phyloP scores from a whole-genome alignment of 805 yeast species.

The Nakazawaea wickerhamii region DNA sequence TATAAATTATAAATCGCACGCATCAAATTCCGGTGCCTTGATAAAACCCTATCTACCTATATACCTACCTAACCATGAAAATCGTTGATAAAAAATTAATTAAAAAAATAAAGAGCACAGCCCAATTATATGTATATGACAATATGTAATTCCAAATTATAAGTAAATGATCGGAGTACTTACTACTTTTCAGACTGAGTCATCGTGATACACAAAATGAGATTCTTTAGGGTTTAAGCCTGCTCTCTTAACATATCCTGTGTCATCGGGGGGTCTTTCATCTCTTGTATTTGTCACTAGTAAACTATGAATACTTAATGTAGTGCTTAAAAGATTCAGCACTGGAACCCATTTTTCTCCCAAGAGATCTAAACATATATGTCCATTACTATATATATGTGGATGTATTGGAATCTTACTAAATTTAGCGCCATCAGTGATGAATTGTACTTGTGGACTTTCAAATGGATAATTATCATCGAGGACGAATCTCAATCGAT shows the following conservation, averaged over 20 bases:
- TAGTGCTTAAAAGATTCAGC: slow-evolving; percentile 41
- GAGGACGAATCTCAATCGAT: slow-evolving; percentile 38
- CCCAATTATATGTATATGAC: neutral
- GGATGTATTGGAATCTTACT: slow-evolving; percentile 60
- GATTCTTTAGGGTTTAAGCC: slow-evolving; percentile 52
- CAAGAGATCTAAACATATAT: slow-evolving; percentile 64
- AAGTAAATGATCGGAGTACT: too few relatives aligned
- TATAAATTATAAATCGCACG: too few relatives aligned
- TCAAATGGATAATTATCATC: slow-evolving; percentile 49
- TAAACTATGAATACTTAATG: slow-evolving; percentile 62
- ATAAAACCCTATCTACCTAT: neutral
- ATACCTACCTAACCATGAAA: neutral
- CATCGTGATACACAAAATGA: slow-evolving; percentile 57
- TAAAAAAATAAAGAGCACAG: neutral
- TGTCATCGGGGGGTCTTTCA: slow-evolving; percentile 57
- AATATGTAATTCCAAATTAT: too few relatives aligned
- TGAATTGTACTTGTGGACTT: slow-evolving; percentile 53
- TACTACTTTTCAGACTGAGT: slow-evolving; percentile 30
- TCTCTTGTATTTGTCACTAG: slow-evolving; percentile 40
- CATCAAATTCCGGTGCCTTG: too few relatives aligned
- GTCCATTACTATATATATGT: slow-evolving; percentile 71
- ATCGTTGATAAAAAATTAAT: too few relatives aligned
- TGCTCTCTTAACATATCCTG: slow-evolving; percentile 41
- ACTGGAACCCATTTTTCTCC: slow-evolving; percentile 69
- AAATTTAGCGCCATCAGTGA: slow-evolving; percentile 20